These are phyloP conservation scores for Ramaria rubella DNA, from an alignment of 768 basidiomycete genomes.

Conservation along the genomic window DNA sequence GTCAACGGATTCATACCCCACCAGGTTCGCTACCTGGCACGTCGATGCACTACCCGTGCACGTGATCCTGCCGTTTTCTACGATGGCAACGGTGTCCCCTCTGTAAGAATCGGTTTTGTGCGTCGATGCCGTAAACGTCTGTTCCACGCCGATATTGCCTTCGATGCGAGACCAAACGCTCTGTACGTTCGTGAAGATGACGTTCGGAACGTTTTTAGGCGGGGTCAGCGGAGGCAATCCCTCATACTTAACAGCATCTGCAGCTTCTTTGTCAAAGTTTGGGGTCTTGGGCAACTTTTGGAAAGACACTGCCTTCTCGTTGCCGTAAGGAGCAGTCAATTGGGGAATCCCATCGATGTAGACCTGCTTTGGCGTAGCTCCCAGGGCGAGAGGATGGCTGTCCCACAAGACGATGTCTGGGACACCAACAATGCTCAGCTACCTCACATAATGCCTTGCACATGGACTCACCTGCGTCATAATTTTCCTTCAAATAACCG, in stretches of 20 bases:
- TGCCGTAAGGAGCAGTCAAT: slow-evolving; percentile 11
- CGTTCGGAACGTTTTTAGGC: slow-evolving; percentile 30
- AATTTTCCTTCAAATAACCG: slow-evolving; percentile 26
- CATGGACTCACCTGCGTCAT: slow-evolving; percentile 6
- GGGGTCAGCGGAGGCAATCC: slow-evolving; percentile 69
- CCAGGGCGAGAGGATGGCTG: slow-evolving; percentile 33
- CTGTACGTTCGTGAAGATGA: slow-evolving; percentile 64
- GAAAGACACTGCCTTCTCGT: slow-evolving; percentile 25
- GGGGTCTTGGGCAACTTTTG: slow-evolving; percentile 50
- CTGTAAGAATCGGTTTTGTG: slow-evolving; percentile 41
- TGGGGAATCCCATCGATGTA: slow-evolving; percentile 42
- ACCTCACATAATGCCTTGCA: slow-evolving; percentile 29
- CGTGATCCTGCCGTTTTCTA: slow-evolving; percentile 47
- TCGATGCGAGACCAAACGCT: slow-evolving; percentile 48
- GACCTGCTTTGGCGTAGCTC: slow-evolving; percentile 38
- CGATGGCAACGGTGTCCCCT: slow-evolving; percentile 35
- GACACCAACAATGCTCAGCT: neutral
- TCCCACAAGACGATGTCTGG: slow-evolving; percentile 30
- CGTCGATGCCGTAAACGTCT: slow-evolving; percentile 41
- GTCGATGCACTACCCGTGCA: slow-evolving; percentile 31
- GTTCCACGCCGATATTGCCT: slow-evolving; percentile 35
- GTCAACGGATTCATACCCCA: slow-evolving; percentile 38
- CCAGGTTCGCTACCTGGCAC: slow-evolving; percentile 1
- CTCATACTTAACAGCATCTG: slow-evolving; percentile 53
- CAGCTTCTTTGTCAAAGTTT: slow-evolving; percentile 63